A percentile compares a stretch with the other conserved stretches of the same genome.
Conservation (phyloP, 2,329 filamentous ascomycete species). For the Coniella vitis region DNA sequence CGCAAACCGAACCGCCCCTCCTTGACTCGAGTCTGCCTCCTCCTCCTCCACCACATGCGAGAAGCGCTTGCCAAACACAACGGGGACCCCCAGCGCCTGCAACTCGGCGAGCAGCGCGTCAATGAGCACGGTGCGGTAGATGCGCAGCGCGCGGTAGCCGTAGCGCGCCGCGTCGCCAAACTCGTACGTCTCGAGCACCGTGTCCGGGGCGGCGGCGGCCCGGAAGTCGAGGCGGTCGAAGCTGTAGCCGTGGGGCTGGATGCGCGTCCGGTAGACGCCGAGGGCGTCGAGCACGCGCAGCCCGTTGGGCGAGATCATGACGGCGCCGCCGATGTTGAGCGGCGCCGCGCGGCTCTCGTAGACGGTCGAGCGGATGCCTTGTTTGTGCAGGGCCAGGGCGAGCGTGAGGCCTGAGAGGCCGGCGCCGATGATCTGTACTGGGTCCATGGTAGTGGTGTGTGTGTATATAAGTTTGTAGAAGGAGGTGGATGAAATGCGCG, state of each 20-base stretch:
- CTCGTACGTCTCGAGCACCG: conserved; percentile 36
- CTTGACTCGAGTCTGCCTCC: too few relatives aligned
- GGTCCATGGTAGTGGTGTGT: not conserved
- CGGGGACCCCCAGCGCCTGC: conserved; percentile 31
- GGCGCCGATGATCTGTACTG: conserved; percentile 1
- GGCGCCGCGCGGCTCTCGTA: conserved; percentile 43
- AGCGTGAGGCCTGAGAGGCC: conserved; percentile 39
- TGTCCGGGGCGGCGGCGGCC: conserved; percentile 24
- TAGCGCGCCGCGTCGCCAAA: conserved; percentile 42
- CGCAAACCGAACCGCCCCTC: conserved; percentile 34
- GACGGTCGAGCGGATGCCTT: conserved; percentile 41
- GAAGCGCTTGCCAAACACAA: conserved; percentile 44
- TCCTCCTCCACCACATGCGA: conserved; percentile 34
- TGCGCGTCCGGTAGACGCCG: conserved; percentile 38
- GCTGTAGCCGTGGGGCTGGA: conserved; percentile 40
- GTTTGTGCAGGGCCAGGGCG: conserved; percentile 45
- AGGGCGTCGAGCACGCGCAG: conserved; percentile 46
- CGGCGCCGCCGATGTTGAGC: conserved; percentile 43
- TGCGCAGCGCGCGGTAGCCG: conserved; percentile 45
- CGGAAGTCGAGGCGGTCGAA: conserved; percentile 44
- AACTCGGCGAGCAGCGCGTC: conserved; percentile 37
- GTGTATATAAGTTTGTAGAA: not conserved
- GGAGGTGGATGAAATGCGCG: too few relatives aligned
- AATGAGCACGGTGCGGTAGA: conserved; percentile 47
- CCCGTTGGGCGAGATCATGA: conserved; percentile 55